Conservation (phyloP, 2,329 filamentous ascomycete species). For the Alternaria angustiovoidea region DNA sequence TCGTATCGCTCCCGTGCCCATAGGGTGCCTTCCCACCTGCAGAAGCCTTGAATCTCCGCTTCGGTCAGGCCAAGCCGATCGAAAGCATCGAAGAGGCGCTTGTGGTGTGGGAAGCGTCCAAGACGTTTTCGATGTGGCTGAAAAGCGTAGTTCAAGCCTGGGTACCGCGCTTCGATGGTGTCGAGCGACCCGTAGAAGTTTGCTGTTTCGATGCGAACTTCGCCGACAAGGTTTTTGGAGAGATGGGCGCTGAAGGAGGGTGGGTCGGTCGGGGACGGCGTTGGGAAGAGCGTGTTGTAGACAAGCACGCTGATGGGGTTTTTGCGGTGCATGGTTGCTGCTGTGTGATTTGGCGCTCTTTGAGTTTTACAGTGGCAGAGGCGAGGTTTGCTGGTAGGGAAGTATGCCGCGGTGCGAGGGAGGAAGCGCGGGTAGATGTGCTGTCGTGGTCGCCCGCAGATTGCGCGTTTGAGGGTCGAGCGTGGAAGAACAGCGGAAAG, state of each 20-base stretch:
- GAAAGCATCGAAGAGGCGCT: conserved; percentile 78
- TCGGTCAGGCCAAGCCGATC: conserved; percentile 73
- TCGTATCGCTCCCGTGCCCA: conserved; percentile 86
- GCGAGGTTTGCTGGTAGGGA: conserved; percentile 5
- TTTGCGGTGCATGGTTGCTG: conserved; percentile 71
- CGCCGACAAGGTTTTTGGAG: conserved; percentile 74
- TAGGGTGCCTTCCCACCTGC: conserved; percentile 83
- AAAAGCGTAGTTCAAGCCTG: conserved; percentile 80
- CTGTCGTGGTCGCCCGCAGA: conserved; percentile 8
- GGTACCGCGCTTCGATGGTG: conserved; percentile 81
- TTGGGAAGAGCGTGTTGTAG: conserved; percentile 76
- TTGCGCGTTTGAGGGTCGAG: conserved; percentile 8
- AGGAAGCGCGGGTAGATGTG: conserved; percentile 1
- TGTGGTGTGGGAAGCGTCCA: conserved; percentile 78
- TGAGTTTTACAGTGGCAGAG: background rate
- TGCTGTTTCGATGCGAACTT: conserved; percentile 80
- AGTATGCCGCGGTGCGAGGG: conserved; percentile 8
- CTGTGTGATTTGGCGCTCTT: background rate
- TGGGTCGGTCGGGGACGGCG: conserved; percentile 72
- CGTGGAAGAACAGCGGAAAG: background rate
- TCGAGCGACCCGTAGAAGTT: conserved; percentile 82
- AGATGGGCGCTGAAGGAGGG: conserved; percentile 75
- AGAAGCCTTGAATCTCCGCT: conserved; percentile 74
- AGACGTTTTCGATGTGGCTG: conserved; percentile 79
- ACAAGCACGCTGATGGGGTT: conserved; percentile 74